Conservation (phyloP, 371 early-diverging fungal genomes). For the Circinella umbellata region DNA sequence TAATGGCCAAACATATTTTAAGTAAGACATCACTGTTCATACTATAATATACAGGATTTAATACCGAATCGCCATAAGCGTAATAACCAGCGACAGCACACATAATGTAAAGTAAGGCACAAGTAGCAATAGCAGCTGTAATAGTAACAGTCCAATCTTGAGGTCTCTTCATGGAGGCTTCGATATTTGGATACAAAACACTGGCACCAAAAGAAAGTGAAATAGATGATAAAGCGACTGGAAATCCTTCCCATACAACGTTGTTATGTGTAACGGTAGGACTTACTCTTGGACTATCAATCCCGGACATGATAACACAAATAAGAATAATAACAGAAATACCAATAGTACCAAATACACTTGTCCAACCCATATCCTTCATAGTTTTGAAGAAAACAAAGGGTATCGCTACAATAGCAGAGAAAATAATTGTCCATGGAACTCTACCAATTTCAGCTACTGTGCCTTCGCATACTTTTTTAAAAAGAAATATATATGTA, state of each 20-base stretch:
- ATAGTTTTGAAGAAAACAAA: conserved; percentile 60
- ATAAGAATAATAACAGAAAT: conserved; percentile 45
- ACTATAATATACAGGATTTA: conserved; percentile 76
- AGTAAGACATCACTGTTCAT: conserved; percentile 69
- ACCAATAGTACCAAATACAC: conserved; percentile 61
- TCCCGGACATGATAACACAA: conserved; percentile 33
- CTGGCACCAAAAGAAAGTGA: conserved; percentile 83
- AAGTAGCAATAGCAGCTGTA: conserved; percentile 67
- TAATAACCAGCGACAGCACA: conserved; percentile 81
- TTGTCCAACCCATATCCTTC: conserved; percentile 66
- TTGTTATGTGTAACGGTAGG: conserved; percentile 31
- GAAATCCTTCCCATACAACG: conserved; percentile 57
- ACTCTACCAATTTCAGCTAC: conserved; percentile 38
- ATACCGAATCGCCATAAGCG: conserved; percentile 73
- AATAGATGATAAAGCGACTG: conserved; percentile 64
- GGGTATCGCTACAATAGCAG: conserved; percentile 54
- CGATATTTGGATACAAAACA: conserved; percentile 82
- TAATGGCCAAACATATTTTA: conserved; percentile 69
- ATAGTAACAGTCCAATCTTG: conserved; percentile 74
- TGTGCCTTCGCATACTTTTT: conserved; percentile 31
- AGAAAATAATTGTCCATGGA: conserved; percentile 72
- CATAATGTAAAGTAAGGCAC: conserved; percentile 75
- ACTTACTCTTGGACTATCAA: conserved; percentile 23
- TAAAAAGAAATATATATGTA: background rate
- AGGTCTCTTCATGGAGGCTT: conserved; percentile 81